phyloP scores from a whole-genome alignment of 2,329 filamentous ascomycete species.

The Claviceps sp. region DNA sequence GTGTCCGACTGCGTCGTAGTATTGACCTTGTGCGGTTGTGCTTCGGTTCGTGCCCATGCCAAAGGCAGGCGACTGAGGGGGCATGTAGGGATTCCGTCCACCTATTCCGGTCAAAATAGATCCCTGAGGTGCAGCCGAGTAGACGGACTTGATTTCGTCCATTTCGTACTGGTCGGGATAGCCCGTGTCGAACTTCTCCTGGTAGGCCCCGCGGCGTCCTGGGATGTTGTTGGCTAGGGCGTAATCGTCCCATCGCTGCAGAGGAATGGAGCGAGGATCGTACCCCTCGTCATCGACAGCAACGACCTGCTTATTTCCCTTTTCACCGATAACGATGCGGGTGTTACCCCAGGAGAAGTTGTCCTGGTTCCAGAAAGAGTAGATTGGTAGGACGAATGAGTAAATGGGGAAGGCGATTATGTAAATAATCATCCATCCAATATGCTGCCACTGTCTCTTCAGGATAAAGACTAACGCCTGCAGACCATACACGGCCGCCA shows the following conservation, averaged over 20 bases:
- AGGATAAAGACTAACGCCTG: constrained; percentile 94
- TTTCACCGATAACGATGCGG: constrained; percentile 89
- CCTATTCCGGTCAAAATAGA: constrained; percentile 80
- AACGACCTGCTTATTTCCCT: constrained; percentile 80
- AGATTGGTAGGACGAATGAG: constrained; percentile 79
- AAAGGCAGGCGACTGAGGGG: constrained; percentile 69
- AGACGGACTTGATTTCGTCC: constrained; percentile 95
- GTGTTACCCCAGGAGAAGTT: constrained; percentile 99
- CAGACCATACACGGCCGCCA: constrained; percentile 86
- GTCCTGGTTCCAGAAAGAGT: constrained; percentile 99
- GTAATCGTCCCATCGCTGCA: constrained; percentile 97
- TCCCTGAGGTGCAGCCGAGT: constrained; percentile 79
- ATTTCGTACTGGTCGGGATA: constrained; percentile 82
- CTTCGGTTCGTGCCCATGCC: constrained; percentile 31
- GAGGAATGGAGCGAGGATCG: constrained; percentile 81
- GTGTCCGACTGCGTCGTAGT: constrained; percentile 36
- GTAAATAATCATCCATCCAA: constrained; percentile 99
- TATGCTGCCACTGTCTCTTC: constrained; percentile 94
- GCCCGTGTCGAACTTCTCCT: constrained; percentile 48
- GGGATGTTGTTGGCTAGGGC: constrained; percentile 76
- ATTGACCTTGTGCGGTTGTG: constrained; percentile 30
- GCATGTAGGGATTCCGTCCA: constrained; percentile 60
- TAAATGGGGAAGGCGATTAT: constrained; percentile 90
- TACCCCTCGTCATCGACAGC: constrained; percentile 76
- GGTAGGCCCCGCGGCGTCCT: constrained; percentile 64